Evolutionary conservation across 768 basidiomycete genomes (phyloP).

Genomic region (Mycena albidolilacea): DNA sequence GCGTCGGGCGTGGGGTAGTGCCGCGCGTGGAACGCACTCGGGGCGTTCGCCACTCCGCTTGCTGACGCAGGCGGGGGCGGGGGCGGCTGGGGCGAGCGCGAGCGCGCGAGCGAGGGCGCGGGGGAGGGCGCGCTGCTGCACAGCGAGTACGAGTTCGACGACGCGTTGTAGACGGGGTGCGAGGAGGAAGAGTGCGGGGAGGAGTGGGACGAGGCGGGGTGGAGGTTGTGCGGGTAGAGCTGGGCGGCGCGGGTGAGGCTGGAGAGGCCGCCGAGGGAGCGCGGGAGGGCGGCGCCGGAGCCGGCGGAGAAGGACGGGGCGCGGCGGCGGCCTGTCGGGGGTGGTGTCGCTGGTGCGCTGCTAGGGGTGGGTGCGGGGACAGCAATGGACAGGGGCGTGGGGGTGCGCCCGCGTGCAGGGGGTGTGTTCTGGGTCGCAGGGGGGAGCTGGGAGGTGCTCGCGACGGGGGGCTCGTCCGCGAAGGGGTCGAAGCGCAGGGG

Average conservation of each 20-base stretch:
- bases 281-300: conserved; percentile 3
- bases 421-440: conserved; percentile 15
- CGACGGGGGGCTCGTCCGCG: conserved; percentile 27
- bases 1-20: conserved; percentile 41
- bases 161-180: not conserved
- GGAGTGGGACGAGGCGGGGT: not conserved
- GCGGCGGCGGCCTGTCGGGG: conserved; percentile 26
- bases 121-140: not conserved
- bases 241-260: not conserved
- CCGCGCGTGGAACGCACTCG: conserved; percentile 38
- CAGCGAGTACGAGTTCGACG: not conserved
- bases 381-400: conserved; percentile 11
- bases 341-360: not conserved
- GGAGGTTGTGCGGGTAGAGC: not conserved
- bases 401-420: conserved; percentile 10
- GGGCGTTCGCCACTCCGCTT: not conserved
- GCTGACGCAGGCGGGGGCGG: not conserved
- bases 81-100: conserved; percentile 4
- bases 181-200: not conserved
- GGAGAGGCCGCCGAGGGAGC: conserved; percentile 1
- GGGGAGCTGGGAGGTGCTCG: not conserved
- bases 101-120: conserved; percentile 14
- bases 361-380: not conserved
- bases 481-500: conserved; percentile 32
- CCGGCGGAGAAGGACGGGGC: conserved; percentile 39